phyloP scores from a whole-genome alignment of 2,329 filamentous ascomycete species.

The Penicillium glabrum region DNA sequence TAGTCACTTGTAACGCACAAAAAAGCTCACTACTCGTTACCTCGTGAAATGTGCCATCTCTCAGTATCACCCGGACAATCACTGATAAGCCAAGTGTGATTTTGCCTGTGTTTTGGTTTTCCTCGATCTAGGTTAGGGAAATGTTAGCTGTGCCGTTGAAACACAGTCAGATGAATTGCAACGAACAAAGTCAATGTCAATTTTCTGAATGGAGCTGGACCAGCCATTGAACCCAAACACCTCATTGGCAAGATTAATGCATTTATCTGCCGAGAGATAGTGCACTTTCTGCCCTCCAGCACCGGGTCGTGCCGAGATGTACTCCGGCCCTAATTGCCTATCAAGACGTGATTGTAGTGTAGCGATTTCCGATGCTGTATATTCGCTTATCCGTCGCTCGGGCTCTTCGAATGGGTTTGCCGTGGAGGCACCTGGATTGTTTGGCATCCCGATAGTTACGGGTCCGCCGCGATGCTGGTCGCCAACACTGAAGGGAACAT shows the following conservation, averaged over 20 bases:
- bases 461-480: constrained; percentile 61
- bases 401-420: constrained; percentile 80
- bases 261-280: constrained; percentile 95
- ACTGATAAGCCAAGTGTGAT: constrained; percentile 86
- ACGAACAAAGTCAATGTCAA: constrained; percentile 85
- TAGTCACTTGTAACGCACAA: not conserved
- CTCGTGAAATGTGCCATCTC: constrained; percentile 94
- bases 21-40: constrained; percentile 31
- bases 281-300: constrained; percentile 83
- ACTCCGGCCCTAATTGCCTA: constrained; percentile 93
- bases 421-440: constrained; percentile 32
- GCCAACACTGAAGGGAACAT: constrained; percentile 56
- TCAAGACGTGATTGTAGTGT: constrained; percentile 83
- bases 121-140: constrained; percentile 61
- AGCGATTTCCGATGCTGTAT: constrained; percentile 86
- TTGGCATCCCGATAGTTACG: constrained; percentile 44
- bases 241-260: constrained; percentile 90
- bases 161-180: not conserved
- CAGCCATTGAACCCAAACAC: constrained; percentile 97
- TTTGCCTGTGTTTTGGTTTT: constrained; percentile 73
- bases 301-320: constrained; percentile 82
- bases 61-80: constrained; percentile 83
- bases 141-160: not conserved
- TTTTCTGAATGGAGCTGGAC: constrained; percentile 93
- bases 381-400: constrained; percentile 69